A percentile compares a stretch with the other conserved stretches of the same genome.
Conservation (phyloP, 768 basidiomycete genomes). For the Epithele typhae region DNA sequence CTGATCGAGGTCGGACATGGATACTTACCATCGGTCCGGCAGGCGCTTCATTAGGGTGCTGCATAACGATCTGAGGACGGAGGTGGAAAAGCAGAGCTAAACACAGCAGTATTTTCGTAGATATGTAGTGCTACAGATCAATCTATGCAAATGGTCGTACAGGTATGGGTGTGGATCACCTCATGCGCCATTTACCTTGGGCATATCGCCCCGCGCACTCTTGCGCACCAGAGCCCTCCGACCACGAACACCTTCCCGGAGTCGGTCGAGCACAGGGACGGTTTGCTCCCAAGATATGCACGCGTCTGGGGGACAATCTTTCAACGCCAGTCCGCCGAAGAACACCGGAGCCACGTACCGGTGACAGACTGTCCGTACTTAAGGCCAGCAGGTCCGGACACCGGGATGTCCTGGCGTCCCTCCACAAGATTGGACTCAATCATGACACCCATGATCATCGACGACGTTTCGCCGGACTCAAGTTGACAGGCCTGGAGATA, state of each 20-base stretch:
- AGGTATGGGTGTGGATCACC: slow-evolving; percentile 4
- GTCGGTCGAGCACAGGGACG: slow-evolving; percentile 71
- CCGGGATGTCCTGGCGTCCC: slow-evolving; percentile 82
- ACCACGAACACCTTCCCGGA: slow-evolving; percentile 84
- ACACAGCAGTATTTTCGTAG: not conserved
- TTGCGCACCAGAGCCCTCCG: slow-evolving; percentile 51
- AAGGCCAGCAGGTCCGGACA: slow-evolving; percentile 63
- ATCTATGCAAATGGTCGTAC: not conserved
- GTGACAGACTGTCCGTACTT: slow-evolving; percentile 87
- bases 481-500: slow-evolving; percentile 62
- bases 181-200: slow-evolving; percentile 3
- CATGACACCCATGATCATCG: slow-evolving; percentile 89
- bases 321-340: not conserved
- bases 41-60: no score
- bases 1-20: no score
- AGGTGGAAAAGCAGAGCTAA: no score
- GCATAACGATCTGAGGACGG: no score
- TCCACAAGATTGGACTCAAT: slow-evolving; percentile 89
- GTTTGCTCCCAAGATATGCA: slow-evolving; percentile 85
- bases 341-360: slow-evolving; percentile 53
- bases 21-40: no score
- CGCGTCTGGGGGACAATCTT: slow-evolving; percentile 18
- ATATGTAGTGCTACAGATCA: slow-evolving; percentile 3
- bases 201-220: slow-evolving; percentile 21
- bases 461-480: slow-evolving; percentile 63